phyloP scores from a whole-genome alignment of 2,329 filamentous ascomycete genomes.

The Ophiostoma piceae region DNA sequence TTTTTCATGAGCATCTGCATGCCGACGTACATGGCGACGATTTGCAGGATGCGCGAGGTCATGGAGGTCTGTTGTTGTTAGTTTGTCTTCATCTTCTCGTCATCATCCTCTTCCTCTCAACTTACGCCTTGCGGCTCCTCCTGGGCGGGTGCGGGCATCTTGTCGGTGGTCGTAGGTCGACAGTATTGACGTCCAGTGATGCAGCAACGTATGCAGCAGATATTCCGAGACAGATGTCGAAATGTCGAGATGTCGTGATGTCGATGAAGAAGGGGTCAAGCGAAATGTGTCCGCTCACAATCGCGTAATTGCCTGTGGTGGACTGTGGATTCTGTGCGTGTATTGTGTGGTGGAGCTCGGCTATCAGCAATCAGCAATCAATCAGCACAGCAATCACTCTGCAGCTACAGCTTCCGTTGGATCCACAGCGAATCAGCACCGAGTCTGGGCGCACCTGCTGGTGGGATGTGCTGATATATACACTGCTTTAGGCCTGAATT shows the following conservation, averaged over 20 bases:
- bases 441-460: not conserved
- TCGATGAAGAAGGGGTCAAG: not conserved
- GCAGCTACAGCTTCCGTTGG: conserved; percentile 1
- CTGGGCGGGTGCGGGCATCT: conserved; percentile 7
- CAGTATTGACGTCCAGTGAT: not conserved
- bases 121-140: conserved; percentile 15
- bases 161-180: not conserved
- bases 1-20: conserved; percentile 55
- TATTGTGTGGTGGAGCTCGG: conserved; percentile 1
- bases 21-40: conserved; percentile 52
- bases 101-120: not conserved
- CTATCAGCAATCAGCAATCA: not conserved
- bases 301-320: conserved; percentile 1
- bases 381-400: not conserved
- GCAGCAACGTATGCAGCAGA: not conserved
- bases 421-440: not conserved
- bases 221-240: no score
- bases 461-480: not conserved
- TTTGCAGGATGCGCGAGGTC: conserved; percentile 46
- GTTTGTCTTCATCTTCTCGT: not conserved
- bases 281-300: not conserved
- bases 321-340: conserved; percentile 3
- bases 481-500: not conserved
- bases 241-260: not conserved
- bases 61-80: conserved; percentile 31